Percentiles rank a stretch among this genome's conserved stretches.
phyloP scores from a whole-genome alignment of 2,329 filamentous ascomycete genomes.

The Ilyonectria destructans region DNA sequence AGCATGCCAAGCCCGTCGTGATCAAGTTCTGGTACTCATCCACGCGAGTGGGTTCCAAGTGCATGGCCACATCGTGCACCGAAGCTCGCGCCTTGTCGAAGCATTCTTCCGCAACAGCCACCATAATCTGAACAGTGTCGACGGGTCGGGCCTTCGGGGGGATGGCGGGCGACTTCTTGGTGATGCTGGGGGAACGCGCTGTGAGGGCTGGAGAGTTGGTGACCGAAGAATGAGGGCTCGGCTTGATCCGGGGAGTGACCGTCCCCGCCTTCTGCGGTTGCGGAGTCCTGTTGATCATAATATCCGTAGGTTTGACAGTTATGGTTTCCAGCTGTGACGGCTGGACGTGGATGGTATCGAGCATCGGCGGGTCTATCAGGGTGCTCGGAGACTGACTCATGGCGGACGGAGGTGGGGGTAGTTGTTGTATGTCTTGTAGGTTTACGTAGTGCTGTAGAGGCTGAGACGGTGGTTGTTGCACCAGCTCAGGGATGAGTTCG shows the following conservation, averaged over 20 bases:
- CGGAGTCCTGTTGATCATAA: conserved; percentile 44
- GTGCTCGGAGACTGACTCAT: conserved; percentile 45
- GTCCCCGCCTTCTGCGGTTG: conserved; percentile 44
- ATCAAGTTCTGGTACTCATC: conserved; percentile 82
- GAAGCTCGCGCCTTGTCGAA: conserved; percentile 76
- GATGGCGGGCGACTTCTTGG: conserved; percentile 61
- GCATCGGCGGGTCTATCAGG: conserved; percentile 29
- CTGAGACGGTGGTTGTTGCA: conserved; percentile 35
- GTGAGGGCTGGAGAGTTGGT: conserved; percentile 61
- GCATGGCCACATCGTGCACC: conserved; percentile 63
- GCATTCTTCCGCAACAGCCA: conserved; percentile 84
- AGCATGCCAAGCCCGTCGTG: conserved; percentile 80
- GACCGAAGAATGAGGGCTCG: conserved; percentile 58
- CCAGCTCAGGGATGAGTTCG: conserved; percentile 42
- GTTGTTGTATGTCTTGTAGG: conserved; percentile 57
- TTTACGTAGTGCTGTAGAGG: conserved; percentile 55
- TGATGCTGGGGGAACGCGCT: conserved; percentile 58
- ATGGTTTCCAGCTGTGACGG: conserved; percentile 38
- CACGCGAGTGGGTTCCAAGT: conserved; percentile 60
- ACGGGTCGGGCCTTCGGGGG: conserved; percentile 60
- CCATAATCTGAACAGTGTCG: conserved; percentile 73
- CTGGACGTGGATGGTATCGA: conserved; percentile 34
- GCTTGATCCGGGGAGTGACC: conserved; percentile 51
- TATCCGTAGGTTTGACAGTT: conserved; percentile 47
- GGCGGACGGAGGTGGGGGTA: conserved; percentile 49